phyloP scores from a whole-genome alignment of 108 stramenopile species.

The Craspedostauros australis region DNA sequence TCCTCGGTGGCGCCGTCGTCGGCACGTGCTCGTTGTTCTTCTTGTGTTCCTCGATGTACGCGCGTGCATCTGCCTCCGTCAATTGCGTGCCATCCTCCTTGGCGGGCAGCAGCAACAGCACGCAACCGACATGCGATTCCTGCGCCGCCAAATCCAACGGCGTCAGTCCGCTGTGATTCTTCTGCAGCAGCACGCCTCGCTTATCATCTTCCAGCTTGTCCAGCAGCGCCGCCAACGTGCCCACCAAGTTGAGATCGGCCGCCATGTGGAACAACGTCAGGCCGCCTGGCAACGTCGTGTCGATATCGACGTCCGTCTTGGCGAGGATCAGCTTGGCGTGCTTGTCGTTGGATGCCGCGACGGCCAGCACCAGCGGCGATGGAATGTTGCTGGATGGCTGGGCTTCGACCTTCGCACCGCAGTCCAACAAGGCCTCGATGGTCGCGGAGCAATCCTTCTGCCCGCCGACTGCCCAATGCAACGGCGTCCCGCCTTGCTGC shows the following conservation, averaged over 20 bases:
- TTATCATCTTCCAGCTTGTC: too few relatives aligned
- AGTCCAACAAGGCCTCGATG: slow-evolving; percentile 20
- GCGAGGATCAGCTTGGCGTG: slow-evolving; percentile 12
- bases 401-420: slow-evolving; percentile 17
- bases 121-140: slow-evolving; percentile 12
- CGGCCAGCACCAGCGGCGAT: slow-evolving; percentile 16
- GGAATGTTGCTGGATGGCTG: not conserved
- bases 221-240: slow-evolving; percentile 9
- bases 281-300: not conserved
- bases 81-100: not conserved
- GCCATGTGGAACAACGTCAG: slow-evolving; percentile 20
- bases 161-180: slow-evolving; percentile 8
- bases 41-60: slow-evolving; percentile 4
- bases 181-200: too few relatives aligned
- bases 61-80: slow-evolving; percentile 4
- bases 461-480: slow-evolving; percentile 45
- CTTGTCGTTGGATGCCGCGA: slow-evolving; percentile 12
- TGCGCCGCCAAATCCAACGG: slow-evolving; percentile 17
- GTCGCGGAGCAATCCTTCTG: slow-evolving; percentile 1
- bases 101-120: slow-evolving; percentile 2
- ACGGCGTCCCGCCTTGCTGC: slow-evolving; percentile 23
- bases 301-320: not conserved
- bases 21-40: not conserved
- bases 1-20: not conserved
- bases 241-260: slow-evolving; percentile 20